Conservation (phyloP, 345 rosid genomes). For the Salix purpurea region DNA sequence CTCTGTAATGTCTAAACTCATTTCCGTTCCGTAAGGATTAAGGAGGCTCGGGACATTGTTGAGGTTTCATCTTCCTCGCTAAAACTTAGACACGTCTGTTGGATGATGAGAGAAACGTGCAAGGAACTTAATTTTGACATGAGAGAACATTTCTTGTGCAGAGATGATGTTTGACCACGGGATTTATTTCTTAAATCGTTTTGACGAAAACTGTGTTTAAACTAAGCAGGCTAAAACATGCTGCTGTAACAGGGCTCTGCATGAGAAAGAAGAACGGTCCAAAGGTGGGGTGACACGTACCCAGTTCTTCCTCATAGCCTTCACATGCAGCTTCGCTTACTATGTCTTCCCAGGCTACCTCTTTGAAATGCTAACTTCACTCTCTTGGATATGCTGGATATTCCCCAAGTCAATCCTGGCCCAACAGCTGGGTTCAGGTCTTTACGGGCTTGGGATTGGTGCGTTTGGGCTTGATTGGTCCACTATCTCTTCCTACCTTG, state of each 20-base stretch:
- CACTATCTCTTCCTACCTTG: constrained; percentile 87
- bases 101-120: too few species aligned
- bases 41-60: too few species aligned
- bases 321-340: constrained; percentile 81
- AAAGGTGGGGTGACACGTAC: constrained; percentile 73
- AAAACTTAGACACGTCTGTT: too few species aligned
- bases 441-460: constrained; percentile 77
- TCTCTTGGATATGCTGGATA: constrained; percentile 94
- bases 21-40: too few species aligned
- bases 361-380: constrained; percentile 74
- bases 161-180: too few species aligned
- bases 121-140: too few species aligned
- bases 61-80: too few species aligned
- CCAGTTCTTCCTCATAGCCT: constrained; percentile 79
- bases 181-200: too few species aligned
- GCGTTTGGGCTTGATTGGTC: constrained; percentile 90
- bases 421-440: constrained; percentile 92
- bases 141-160: not conserved
- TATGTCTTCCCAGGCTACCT: constrained; percentile 90
- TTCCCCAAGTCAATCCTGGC: constrained; percentile 68
- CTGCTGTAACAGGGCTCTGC: constrained; percentile 52
- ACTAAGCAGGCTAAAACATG: not conserved
- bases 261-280: constrained; percentile 73
- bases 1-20: too few species aligned
- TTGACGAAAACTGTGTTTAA: not conserved